phyloP scores from a whole-genome alignment of 371 early-diverging fungal species.

The Rhizopus delemar region DNA sequence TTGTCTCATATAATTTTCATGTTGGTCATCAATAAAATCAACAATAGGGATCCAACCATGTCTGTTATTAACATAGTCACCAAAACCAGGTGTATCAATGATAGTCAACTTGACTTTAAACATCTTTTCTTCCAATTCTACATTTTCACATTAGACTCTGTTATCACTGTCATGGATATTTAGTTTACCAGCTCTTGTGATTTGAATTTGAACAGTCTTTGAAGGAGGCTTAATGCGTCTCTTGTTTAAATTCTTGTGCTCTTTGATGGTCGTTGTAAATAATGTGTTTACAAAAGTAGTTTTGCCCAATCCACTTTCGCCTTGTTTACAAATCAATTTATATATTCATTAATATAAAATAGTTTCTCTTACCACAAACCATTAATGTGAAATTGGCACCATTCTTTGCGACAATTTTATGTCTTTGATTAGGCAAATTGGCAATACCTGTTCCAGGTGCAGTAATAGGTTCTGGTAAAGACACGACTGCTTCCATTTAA shows the following conservation, averaged over 20 bases:
- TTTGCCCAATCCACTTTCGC: conserved; percentile 78
- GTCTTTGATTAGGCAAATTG: conserved; percentile 97
- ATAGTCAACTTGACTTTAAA: conserved; percentile 91
- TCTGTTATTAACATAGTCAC: conserved; percentile 73
- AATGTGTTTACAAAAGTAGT: conserved; percentile 91
- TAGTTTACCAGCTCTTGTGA: conserved; percentile 82
- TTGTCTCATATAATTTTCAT: conserved; percentile 81
- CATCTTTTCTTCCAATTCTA: conserved; percentile 45
- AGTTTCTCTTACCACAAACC: conserved; percentile 84
- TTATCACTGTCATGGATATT: neutral
- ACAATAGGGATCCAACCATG: conserved; percentile 67
- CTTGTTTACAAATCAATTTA: conserved; percentile 14
- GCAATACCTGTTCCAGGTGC: conserved; percentile 91
- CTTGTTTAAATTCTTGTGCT: conserved; percentile 83
- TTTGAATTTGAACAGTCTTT: conserved; percentile 93
- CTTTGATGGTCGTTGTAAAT: conserved; percentile 84
- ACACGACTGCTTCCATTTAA: conserved; percentile 12
- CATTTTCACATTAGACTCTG: neutral
- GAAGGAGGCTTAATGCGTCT: conserved; percentile 81
- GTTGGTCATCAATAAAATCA: conserved; percentile 89
- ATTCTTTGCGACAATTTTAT: conserved; percentile 92
- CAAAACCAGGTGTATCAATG: conserved; percentile 91
- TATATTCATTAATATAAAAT: neutral
- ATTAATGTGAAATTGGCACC: conserved; percentile 95
- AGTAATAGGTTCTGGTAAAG: conserved; percentile 45